Conservation (phyloP, 495 filamentous ascomycete species). For the Hyaloscypha bicolor region DNA sequence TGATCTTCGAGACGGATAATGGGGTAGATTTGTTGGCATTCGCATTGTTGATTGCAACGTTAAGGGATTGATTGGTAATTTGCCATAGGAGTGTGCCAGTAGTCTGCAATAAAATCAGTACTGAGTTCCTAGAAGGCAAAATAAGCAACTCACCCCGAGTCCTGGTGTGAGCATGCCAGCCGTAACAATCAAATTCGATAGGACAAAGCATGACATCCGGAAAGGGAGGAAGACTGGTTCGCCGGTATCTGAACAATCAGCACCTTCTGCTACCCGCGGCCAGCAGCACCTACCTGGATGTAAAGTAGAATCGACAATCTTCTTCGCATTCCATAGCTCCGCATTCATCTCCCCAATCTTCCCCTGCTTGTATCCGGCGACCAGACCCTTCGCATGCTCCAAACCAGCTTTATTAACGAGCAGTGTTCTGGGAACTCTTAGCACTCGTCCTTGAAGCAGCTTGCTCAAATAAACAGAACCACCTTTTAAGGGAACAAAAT, state of each 20-base stretch:
- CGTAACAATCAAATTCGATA: conserved; percentile 95
- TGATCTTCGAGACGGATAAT: conserved; percentile 74
- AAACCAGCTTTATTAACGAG: conserved; percentile 75
- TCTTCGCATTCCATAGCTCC: conserved; percentile 93
- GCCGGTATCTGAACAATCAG: conserved; percentile 71
- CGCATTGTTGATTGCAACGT: conserved; percentile 94
- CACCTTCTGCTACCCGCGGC: not conserved
- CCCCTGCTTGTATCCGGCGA: conserved; percentile 82
- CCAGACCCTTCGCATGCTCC: conserved; percentile 76
- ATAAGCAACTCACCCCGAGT: conserved; percentile 54
- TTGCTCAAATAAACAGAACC: conserved; percentile 20
- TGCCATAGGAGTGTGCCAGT: conserved; percentile 93
- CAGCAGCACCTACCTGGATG: conserved; percentile 70
- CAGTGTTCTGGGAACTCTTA: conserved; percentile 62
- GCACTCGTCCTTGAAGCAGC: not conserved
- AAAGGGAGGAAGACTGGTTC: conserved; percentile 91
- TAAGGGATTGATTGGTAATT: conserved; percentile 94
- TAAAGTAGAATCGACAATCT: conserved; percentile 92
- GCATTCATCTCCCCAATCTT: conserved; percentile 78
- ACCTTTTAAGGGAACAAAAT: conserved; percentile 29
- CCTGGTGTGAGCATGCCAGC: conserved; percentile 96
- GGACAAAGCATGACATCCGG: conserved; percentile 93
- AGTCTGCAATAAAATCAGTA: conserved; percentile 53
- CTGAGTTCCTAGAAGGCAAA: conserved; percentile 20
- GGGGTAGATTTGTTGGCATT: conserved; percentile 97